Evolutionary conservation across 2,329 filamentous ascomycete genomes (phyloP), one percentile per base, ranked within the genome.

Genomic region (Neonectria sp.): DNA sequence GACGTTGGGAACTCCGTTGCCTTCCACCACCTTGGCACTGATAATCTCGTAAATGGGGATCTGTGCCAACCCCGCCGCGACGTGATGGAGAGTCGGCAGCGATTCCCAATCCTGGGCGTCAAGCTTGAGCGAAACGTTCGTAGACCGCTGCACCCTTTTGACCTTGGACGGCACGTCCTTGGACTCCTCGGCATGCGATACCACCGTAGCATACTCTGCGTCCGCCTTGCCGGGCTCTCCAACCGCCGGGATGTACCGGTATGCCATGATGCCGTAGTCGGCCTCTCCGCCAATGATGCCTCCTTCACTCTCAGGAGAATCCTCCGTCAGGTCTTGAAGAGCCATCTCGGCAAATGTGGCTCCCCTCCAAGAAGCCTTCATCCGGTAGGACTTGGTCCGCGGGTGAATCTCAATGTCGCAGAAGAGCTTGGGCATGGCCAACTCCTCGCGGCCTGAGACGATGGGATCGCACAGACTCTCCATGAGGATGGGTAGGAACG

Each of bases 381-480:
- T 63, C 31, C 66, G 57, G 53, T 65, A 66, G 17, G 60, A 55
- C 8, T 61, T 52, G 4, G 59, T 40, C 12, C 37, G 49, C 29
- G 53, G 64, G 61, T 60, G 31, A 13, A 87, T 70, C 55, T 88
- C 82, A 24, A 90, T 81, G 1, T 84, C 79, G 31, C 84, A 84
- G 71, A 82, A 89, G 0, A 90, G 71, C 77, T 90, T 91, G 3
- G 88, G 87, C 84, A 90, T 88, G 2, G 89, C 89, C 2, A 90
- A 80, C 72, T 91, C 89, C 62, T 91, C 89, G 2, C 88, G 80
- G 0, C 87, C 88, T 11, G 85, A 86, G 3, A 90, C 76, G 57
- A 91, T 90, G 24, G 77, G 82, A 0, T 86, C 85, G 37, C 87
- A 83, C 0, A 87, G 77, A 9, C 82, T 85, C 69, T 86, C 80